Percentiles rank a stretch among this genome's conserved stretches.
phyloP scores from a whole-genome alignment of 2,329 filamentous ascomycete genomes.

The Cercospora janseana region DNA sequence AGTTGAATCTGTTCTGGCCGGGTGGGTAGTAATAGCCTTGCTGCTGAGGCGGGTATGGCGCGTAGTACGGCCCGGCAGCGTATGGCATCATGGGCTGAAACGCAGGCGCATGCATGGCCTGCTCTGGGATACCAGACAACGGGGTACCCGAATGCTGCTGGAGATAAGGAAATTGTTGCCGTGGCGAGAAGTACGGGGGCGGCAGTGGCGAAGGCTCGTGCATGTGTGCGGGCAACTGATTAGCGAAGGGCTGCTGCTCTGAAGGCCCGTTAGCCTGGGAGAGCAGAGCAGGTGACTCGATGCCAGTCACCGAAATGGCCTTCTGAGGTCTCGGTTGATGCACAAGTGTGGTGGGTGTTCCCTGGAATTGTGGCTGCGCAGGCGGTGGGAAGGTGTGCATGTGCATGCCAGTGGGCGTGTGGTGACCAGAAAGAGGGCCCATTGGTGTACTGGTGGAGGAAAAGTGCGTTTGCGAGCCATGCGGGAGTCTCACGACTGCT shows the following conservation, averaged over 20 bases:
- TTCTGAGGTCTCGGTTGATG: slow-evolving; percentile 95
- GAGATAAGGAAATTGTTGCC: slow-evolving; percentile 55
- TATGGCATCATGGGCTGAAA: slow-evolving; percentile 69
- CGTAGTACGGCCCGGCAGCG: slow-evolving; percentile 55
- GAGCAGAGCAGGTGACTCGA: slow-evolving; percentile 74
- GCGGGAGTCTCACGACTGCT: slow-evolving; percentile 81
- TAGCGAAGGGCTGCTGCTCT: slow-evolving; percentile 85
- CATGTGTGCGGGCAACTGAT: slow-evolving; percentile 81
- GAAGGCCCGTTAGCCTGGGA: slow-evolving; percentile 51
- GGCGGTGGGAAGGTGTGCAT: slow-evolving; percentile 54
- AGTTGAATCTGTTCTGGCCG: slow-evolving; percentile 25
- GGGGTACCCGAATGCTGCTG: slow-evolving; percentile 73
- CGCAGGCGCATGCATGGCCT: slow-evolving; percentile 82
- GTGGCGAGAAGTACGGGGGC: slow-evolving; percentile 52
- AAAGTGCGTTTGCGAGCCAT: slow-evolving; percentile 48
- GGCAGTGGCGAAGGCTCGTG: slow-evolving; percentile 53
- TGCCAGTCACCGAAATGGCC: slow-evolving; percentile 85
- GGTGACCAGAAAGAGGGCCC: slow-evolving; percentile 36
- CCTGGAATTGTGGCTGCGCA: slow-evolving; percentile 58
- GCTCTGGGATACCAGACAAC: slow-evolving; percentile 86
- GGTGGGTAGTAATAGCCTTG: slow-evolving; percentile 66
- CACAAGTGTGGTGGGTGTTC: slow-evolving; percentile 68
- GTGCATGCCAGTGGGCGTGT: slow-evolving; percentile 52
- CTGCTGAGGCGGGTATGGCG: slow-evolving; percentile 55
- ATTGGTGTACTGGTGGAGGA: slow-evolving; percentile 35